phyloP scores from a whole-genome alignment of 23 red algal genomes.

The Porphyridium purpureum region DNA sequence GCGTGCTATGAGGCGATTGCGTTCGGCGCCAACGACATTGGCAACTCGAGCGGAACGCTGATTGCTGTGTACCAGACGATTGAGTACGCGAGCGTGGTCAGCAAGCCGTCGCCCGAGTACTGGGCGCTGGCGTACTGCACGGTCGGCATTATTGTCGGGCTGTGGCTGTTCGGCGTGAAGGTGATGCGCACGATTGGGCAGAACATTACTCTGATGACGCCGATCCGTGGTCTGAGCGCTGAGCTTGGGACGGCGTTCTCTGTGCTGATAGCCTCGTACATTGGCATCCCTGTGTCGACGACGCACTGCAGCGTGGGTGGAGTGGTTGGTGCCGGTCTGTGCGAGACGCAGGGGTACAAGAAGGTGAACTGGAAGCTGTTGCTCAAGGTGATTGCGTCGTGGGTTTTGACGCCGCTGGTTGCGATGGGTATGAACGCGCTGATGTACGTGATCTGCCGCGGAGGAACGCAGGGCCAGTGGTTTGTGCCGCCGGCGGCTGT shows the following conservation, averaged over 20 bases:
- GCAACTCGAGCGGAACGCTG: background rate
- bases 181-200: background rate
- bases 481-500: no score
- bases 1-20: background rate
- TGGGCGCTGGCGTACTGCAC: background rate
- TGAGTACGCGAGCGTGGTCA: background rate
- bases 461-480: no score
- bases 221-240: background rate
- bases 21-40: background rate
- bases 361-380: background rate
- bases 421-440: background rate
- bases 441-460: background rate
- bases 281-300: slow-evolving; percentile 67
- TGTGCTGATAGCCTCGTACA: slow-evolving; percentile 44
- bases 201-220: background rate
- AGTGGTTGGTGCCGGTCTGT: slow-evolving; percentile 33
- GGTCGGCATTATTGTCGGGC: background rate
- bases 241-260: background rate
- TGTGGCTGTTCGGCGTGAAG: background rate
- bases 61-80: background rate
- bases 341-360: slow-evolving; percentile 2
- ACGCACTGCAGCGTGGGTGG: slow-evolving; percentile 69
- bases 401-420: background rate
- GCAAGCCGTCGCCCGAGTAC: background rate
- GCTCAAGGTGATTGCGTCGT: background rate